Evolutionary conservation across 2,329 filamentous ascomycete genomes (phyloP), one percentile per base, ranked within the genome.

Genomic region (Trichophyton simii): DNA sequence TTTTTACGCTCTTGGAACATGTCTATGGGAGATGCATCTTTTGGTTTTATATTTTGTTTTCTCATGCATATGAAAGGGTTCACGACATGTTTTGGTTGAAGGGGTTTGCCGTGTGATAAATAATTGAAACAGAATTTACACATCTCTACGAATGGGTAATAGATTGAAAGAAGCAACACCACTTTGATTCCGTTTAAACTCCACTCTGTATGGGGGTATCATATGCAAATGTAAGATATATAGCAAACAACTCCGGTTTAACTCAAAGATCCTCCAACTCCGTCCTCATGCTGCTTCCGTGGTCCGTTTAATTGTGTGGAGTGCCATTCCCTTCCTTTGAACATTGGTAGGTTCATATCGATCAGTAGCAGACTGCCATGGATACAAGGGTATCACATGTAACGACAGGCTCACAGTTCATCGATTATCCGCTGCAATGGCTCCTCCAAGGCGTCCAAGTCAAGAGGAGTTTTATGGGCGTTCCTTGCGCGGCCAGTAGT

Each of bases 401-500:
- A 55, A 20, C 6, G 28, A 28, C 28, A 36, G 2, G 13, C 6
- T 63, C 50, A 63, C 20, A 63, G 54, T 41, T 63, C 62, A 38
- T 63, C 62, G 6, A 63, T 57, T 25, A 63, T 58, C 25, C 59
- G 50, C 31, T 60, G 62, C 44, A 61, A 61, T 13, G 58, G 57
- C 41, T 59, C 57, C 25, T 61, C 62, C 8, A 55, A 55, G 31
- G 28, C 52, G 28, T 7, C 28, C 34, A 31, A 15, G 8, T 55
- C 52, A 20, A 55, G 34, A 31, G 52, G 11, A 52, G 46, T 20
- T 34, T 22, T 55, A 20, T 13, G 36, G 11, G 8, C 18, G 5
- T 15, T 9, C 34, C 13, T 20, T 36, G 52, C 15, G 9, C n/a
- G 31, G 13, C 28, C 52, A 28, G 34, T 38, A 13, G 34, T 38